Base-by-base conservation (phyloP, 371 early-diverging fungal species). In the Nosema muscidifuracis region DNA sequence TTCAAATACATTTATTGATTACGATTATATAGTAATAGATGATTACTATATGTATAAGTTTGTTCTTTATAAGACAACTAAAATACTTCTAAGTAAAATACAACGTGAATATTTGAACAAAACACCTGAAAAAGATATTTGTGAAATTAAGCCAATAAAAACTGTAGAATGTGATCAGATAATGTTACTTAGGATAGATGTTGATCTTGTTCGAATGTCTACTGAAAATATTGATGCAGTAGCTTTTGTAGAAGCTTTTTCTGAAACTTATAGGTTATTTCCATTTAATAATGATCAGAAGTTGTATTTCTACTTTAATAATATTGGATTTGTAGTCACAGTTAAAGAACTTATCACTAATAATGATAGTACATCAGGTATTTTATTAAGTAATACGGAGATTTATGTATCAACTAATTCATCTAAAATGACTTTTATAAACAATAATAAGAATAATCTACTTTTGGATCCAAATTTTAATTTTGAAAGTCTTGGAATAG, bases 401-500 rank as follows among this genome's bases (percentile, higher is more conserved):
- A 60, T 80, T 9, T 74, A 61, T 43, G 40, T 80, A 18, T 31
- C 33, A 15, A 61, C 76, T 30, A 44, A 62, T 13, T 73, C 77
- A 0, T n/a, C 24, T 1, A 74, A 58, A 30, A 31, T 80, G 22
- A 34, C 20, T 1, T 62, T 80, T 24, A 58, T 43, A 18, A 74
- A 76, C 47, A 70, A 58, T 31, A 36, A 66, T n/a, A 31, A 43
- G 26, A 64, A 74, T n/a, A 76, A 67, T 51, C 22, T 51, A 12
- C 51, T 76, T n/a, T 28, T 84, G 24, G 79, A 92, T 77, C 91
- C 95, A 15, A 87, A 94, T 78, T 96, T 97, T 82, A 91, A 92
- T 74, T 96, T 97, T 84, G 95, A 94, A 81, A 92, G 92, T 70
- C 86, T 99, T 85, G 99, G 97, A 47, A 97, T 99, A 80, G 99